Evolutionary conservation across 176 grass and related monocot species (phyloP), one percentile per base, ranked within the genome.

Genomic region (Ensete ventricosum): DNA sequence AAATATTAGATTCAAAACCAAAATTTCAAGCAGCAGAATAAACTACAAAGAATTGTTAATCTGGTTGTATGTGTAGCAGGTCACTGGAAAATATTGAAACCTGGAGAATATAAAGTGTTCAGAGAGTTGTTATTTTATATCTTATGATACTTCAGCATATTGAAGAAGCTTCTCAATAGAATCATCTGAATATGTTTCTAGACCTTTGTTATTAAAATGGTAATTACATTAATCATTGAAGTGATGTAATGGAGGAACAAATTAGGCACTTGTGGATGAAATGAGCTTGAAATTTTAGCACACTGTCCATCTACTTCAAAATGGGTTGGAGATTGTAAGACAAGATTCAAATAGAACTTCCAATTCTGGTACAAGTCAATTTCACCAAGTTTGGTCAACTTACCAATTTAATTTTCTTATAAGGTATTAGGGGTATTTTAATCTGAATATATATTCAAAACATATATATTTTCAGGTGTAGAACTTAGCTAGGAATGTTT

Each of bases 1-100:
- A 55, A 24, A 43, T 69, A 83, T 67, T 58, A 80, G 14, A 62
- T 64, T 64, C 26, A 76, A 71, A 60, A 6, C 34, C 34, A 14
- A 20, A 48, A 6, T 52, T 64, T 71, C 50, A 2, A 49, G 24
- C 58, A 60, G 25, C 62, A 17, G 62, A 48, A 54, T n/a, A 77
- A 13, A 54, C 11, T 14, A 74, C 21, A 76, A 70, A 68, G 1
- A 24, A n/a, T 55, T 29, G 55, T 16, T 22, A n/a, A 19, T 69
- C 14, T 17, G 24, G 2, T 14, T 27, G n/a, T 59, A 12, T 50
- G 27, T 12, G 62, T 74, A 81, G 4, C 34, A 43, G 34, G 5
- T 43, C 34, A 43, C 34, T 43, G 34, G 34, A 43, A 34, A 43
- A 43, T 43, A 43, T 43, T 43, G 34, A 43, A 43, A 43, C 34